These are phyloP conservation scores for Monascus ruber DNA, from an alignment of 2,329 filamentous ascomycete genomes.

Conservation along the genomic window DNA sequence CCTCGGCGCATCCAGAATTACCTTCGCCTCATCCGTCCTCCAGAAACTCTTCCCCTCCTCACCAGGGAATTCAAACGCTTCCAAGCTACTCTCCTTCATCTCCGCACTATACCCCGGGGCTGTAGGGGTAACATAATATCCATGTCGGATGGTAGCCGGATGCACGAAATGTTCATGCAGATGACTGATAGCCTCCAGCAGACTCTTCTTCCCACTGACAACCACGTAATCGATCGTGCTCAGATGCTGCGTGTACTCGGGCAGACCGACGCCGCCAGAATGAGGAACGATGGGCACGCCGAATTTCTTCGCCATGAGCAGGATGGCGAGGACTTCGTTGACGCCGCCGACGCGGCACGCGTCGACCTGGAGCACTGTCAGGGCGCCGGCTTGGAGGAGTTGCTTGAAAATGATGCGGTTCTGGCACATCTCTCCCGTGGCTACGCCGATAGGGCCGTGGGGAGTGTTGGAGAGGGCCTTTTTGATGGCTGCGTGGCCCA, in stretches of 20 bases:
- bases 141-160: constrained; percentile 67
- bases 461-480: constrained; percentile 54
- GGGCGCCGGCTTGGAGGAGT: constrained; percentile 64
- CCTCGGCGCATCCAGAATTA: constrained; percentile 51
- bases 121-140: constrained; percentile 76
- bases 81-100: constrained; percentile 86
- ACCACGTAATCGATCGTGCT: constrained; percentile 88
- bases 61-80: constrained; percentile 64
- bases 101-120: constrained; percentile 83
- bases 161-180: constrained; percentile 87
- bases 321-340: constrained; percentile 82
- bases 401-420: constrained; percentile 94
- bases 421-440: constrained; percentile 91
- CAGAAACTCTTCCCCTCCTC: constrained; percentile 74
- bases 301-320: constrained; percentile 62
- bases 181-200: constrained; percentile 87
- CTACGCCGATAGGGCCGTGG: constrained; percentile 61
- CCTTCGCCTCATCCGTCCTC: constrained; percentile 66
- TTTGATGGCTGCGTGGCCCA: constrained; percentile 75
- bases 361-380: constrained; percentile 83
- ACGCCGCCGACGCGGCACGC: constrained; percentile 82
- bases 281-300: constrained; percentile 77
- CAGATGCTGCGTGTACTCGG: constrained; percentile 88
- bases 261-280: constrained; percentile 77
- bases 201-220: constrained; percentile 66